A percentile compares a stretch with the other conserved stretches of the same genome.
These are phyloP conservation scores for Cryphonectria naterciae DNA, from an alignment of 2,329 filamentous ascomycete species.

Conservation along the genomic window DNA sequence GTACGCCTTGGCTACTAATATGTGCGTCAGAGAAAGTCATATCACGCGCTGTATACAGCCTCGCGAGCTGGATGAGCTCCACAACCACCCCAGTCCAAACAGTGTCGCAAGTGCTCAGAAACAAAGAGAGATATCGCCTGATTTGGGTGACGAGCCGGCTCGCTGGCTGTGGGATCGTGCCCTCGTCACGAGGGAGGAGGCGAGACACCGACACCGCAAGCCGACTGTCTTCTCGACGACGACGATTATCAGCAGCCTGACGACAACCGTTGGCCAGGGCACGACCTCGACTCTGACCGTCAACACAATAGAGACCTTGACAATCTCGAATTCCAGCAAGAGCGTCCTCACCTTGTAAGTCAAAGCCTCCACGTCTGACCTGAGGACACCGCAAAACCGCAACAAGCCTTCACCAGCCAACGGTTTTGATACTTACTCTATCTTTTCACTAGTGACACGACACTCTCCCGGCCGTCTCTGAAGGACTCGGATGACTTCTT, in stretches of 20 bases:
- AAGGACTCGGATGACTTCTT: background rate
- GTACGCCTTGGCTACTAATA: background rate
- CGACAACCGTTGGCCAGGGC: background rate
- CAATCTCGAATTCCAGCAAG: background rate
- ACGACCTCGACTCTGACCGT: background rate
- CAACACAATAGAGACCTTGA: background rate
- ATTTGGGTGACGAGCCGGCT: background rate
- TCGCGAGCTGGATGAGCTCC: background rate
- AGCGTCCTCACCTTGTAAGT: background rate
- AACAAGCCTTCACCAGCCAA: background rate
- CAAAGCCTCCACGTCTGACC: background rate
- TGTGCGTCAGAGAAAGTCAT: background rate
- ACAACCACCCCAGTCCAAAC: background rate
- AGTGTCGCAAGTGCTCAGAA: background rate
- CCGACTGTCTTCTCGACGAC: background rate
- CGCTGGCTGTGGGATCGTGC: background rate
- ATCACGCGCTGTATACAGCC: background rate
- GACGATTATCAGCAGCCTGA: too few species aligned
- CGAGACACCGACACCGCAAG: background rate
- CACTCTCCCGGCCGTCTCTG: background rate
- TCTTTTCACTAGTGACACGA: background rate
- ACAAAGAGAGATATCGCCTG: background rate
- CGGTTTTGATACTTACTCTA: background rate
- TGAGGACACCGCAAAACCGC: background rate
- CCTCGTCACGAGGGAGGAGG: background rate